Evolutionary conservation across 352 stramenopile genomes (phyloP), one percentile per base, ranked within the genome.

Genomic region (Lagenidium sp.): DNA sequence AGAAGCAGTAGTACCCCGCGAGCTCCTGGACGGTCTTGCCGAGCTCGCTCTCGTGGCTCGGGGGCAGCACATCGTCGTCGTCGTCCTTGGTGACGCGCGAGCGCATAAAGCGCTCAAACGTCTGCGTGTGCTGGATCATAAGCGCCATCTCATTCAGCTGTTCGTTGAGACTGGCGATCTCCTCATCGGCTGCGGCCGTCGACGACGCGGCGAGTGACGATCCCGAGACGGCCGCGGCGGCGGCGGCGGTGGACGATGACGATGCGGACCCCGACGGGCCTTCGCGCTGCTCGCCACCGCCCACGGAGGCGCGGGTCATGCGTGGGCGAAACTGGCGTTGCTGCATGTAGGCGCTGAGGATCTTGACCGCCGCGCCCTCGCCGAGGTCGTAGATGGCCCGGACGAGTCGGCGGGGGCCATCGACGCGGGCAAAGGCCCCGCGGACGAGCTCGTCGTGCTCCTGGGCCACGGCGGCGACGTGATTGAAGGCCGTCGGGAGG

Each of bases 111-210:
- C 82, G 79, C 51, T 94, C 82, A 50, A 85, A 94, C 11, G 82
- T 94, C 60, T 94, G 82, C 13, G 82, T 92, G 53, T 94, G 80
- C 35, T 94, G 82, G 41, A 94, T 85, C 25, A 94, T 64, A 13
- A 94, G 44, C 16, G 77, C 82, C 41, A 94, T 69, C 55, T 94
- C 82, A 55, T 94, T 90, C 22, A 94, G 60, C 49, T 89, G 78
- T 36, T 88, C 77, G 48, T 92, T 88, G 52, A 89, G 65, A n/a
- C 60, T 53, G 0, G 75, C 68, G 32, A 90, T 81, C 8, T 61
- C 69, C 29, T 86, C 68, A 20, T 88, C 78, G 5, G 53, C 36
- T 0, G 24, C 32, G 13, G 8, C 46, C 29, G 41, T 50, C 58
- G 39, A 15, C 28, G 22, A 51, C n/a, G n/a, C n/a, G n/a, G n/a